Percentiles rank a stretch among this genome's conserved stretches.
Conservation (phyloP, 805 yeast species). For the Wickerhamomyces chambardii region DNA sequence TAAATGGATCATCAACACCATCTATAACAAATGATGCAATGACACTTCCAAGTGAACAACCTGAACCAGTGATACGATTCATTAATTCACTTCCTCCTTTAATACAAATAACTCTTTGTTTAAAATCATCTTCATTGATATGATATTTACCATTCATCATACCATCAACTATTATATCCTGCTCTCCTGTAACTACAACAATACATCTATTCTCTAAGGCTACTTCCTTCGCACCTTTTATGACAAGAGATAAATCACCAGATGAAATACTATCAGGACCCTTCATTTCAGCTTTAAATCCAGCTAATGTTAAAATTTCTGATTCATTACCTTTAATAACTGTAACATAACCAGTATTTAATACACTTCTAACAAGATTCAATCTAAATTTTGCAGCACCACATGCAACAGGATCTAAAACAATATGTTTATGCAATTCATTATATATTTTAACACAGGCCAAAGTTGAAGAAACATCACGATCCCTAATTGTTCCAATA, state of each 20-base stretch:
- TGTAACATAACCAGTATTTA: conserved; percentile 47
- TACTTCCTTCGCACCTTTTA: conserved; percentile 35
- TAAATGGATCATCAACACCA: conserved; percentile 2
- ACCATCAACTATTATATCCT: conserved; percentile 44
- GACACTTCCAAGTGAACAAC: conserved; percentile 73
- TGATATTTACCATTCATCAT: conserved; percentile 15
- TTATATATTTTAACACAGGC: conserved; percentile 55
- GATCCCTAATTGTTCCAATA: conserved; percentile 60
- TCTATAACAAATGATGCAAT: conserved; percentile 50
- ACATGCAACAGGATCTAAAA: conserved; percentile 90
- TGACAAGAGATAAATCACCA: conserved; percentile 13
- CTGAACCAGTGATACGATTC: conserved; percentile 72
- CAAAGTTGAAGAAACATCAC: conserved; percentile 30
- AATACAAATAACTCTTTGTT: conserved; percentile 24
- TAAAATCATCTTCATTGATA: conserved; percentile 5
- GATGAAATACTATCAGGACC: conserved; percentile 56
- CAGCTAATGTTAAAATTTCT: conserved; percentile 62
- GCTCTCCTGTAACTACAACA: conserved; percentile 65
- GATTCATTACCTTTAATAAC: conserved; percentile 83
- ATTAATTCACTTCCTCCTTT: conserved; percentile 54
- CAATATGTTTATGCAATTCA: conserved; percentile 44
- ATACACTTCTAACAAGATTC: conserved; percentile 33
- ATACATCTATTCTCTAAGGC: conserved; percentile 44
- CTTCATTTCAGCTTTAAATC: conserved; percentile 39
- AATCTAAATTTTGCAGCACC: conserved; percentile 67